A percentile compares a stretch with the other conserved stretches of the same genome.
Evolutionary conservation across 2,329 filamentous ascomycete genomes (phyloP).

Genomic region (Colletotrichum ledebouriae): DNA sequence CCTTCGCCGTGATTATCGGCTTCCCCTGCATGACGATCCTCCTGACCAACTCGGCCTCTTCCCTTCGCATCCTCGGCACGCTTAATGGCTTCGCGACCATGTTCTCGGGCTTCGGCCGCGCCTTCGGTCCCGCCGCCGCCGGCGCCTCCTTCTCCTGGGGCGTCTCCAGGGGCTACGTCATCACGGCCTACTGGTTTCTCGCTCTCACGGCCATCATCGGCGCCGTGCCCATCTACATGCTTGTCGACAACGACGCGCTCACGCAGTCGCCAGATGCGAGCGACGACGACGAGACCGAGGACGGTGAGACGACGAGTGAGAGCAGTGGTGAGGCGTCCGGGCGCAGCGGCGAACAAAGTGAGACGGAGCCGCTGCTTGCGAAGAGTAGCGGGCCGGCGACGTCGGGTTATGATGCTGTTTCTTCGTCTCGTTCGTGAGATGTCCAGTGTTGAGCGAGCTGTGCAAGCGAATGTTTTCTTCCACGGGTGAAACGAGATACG

Average conservation of each 20-base stretch:
- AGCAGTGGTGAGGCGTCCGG: constrained; percentile 15
- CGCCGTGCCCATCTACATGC: constrained; percentile 78
- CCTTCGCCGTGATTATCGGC: constrained; percentile 81
- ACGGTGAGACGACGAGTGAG: constrained; percentile 45
- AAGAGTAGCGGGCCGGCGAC: constrained; percentile 1
- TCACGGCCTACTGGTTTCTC: constrained; percentile 87
- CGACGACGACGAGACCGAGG: constrained; percentile 51
- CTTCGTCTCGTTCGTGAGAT: constrained; percentile 23
- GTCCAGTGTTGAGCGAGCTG: background rate
- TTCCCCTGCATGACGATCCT: constrained; percentile 93
- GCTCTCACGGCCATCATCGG: constrained; percentile 73
- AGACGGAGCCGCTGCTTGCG: constrained; percentile 32
- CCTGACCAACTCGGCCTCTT: constrained; percentile 88
- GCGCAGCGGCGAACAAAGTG: background rate
- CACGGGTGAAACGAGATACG: background rate
- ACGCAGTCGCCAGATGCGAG: constrained; percentile 49
- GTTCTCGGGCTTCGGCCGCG: constrained; percentile 83
- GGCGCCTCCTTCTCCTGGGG: constrained; percentile 83
- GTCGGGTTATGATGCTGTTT: constrained; percentile 30
- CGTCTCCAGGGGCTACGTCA: constrained; percentile 79
- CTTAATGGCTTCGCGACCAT: constrained; percentile 93
- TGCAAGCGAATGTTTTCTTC: background rate
- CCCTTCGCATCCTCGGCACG: constrained; percentile 85
- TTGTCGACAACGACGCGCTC: constrained; percentile 81
- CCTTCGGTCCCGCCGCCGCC: constrained; percentile 80